phyloP scores from a whole-genome alignment of 2,329 filamentous ascomycete species.

The Pyrenophora seminiperda region DNA sequence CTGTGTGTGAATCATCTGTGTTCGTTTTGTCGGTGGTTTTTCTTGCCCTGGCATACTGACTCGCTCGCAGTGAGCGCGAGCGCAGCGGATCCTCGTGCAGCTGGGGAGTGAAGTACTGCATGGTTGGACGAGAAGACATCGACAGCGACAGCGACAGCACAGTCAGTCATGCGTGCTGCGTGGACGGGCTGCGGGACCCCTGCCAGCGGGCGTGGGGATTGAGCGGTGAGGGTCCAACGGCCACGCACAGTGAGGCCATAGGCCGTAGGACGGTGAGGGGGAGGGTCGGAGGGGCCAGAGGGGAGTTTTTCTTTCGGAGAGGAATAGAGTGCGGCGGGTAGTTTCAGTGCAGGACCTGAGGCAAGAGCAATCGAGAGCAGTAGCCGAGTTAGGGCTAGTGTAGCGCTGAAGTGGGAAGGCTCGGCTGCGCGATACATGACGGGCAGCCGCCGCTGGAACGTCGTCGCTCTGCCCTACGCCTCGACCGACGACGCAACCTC shows the following conservation, averaged over 20 bases:
- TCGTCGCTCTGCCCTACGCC: slow-evolving; percentile 16
- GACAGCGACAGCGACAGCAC: too few relatives aligned
- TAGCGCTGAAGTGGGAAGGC: slow-evolving; percentile 8
- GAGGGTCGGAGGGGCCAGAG: neutral
- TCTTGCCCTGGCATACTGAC: slow-evolving; percentile 33
- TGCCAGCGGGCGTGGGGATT: too few relatives aligned
- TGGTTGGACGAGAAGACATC: too few relatives aligned
- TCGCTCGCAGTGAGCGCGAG: slow-evolving; percentile 41
- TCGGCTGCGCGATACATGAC: slow-evolving; percentile 20
- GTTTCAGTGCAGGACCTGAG: slow-evolving; percentile 9
- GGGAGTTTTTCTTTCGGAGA: neutral
- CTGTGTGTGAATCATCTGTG: slow-evolving; percentile 18
- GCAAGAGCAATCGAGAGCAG: slow-evolving; percentile 4
- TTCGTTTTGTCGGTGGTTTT: slow-evolving; percentile 31
- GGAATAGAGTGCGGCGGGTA: slow-evolving; percentile 4
- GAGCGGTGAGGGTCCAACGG: slow-evolving; percentile 11
- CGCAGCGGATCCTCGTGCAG: slow-evolving; percentile 34
- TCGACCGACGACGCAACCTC: slow-evolving; percentile 11
- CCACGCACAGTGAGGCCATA: neutral
- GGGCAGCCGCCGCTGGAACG: slow-evolving; percentile 15
- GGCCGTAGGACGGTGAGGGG: neutral
- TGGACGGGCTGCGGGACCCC: slow-evolving; percentile 4
- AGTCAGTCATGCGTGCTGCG: too few relatives aligned
- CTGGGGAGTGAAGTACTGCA: slow-evolving; percentile 44
- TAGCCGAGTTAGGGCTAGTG: slow-evolving; percentile 9